Conservation (phyloP, 768 basidiomycete species). For the Cystofilobasidium capitatum region DNA sequence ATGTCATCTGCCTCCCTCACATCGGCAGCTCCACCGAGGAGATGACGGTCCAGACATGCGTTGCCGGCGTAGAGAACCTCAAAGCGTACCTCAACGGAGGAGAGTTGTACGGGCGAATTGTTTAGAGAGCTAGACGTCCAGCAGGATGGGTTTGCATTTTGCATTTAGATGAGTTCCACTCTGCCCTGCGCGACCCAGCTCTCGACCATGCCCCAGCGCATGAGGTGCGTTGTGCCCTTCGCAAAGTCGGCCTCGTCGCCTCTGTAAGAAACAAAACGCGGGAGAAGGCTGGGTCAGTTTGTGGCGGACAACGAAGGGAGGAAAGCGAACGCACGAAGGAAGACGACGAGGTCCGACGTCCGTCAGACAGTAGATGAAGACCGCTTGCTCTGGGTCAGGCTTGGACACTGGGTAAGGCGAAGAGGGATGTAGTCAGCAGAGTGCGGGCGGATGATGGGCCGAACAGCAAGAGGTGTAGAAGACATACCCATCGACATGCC, state of each 20-base stretch:
- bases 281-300: background rate
- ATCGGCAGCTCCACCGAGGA: conserved; percentile 8
- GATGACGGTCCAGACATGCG: conserved; percentile 1
- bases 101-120: background rate
- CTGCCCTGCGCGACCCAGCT: conserved; percentile 38
- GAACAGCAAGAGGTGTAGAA: no score
- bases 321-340: conserved; percentile 39
- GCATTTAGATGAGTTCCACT: conserved; percentile 37
- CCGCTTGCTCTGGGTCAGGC: conserved; percentile 65
- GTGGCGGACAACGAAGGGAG: background rate
- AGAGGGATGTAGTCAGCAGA: background rate
- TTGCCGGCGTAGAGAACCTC: background rate
- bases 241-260: conserved; percentile 63
- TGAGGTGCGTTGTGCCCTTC: conserved; percentile 70
- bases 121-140: no score
- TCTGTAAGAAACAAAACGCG: conserved; percentile 39
- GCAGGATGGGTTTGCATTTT: no score
- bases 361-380: conserved; percentile 68
- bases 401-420: conserved; percentile 50
- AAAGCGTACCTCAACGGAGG: background rate
- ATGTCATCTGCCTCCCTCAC: conserved; percentile 3
- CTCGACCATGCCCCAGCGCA: conserved; percentile 67
- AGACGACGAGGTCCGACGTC: conserved; percentile 48
- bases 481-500: conserved; percentile 49
- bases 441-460: background rate